These are phyloP conservation scores for Candida frijolesensis DNA, from an alignment of 1,139 yeast genomes.

Conservation along the genomic window DNA sequence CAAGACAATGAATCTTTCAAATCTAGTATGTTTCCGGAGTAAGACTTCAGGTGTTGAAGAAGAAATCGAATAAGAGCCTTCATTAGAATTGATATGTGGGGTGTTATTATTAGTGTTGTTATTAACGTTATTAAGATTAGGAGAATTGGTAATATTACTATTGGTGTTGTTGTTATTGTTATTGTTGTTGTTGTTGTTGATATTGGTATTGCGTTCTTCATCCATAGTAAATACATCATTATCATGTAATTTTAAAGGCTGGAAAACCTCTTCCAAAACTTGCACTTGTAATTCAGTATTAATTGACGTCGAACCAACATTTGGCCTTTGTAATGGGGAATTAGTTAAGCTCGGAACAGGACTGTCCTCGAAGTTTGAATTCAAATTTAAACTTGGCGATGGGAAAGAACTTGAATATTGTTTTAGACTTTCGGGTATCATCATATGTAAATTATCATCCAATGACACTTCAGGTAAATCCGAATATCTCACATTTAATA, in stretches of 20 bases:
- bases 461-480: slow-evolving; percentile 78
- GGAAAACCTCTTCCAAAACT: slow-evolving; percentile 42
- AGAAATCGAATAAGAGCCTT: neutral
- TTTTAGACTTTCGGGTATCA: slow-evolving; percentile 74
- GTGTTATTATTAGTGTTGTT: neutral
- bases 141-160: neutral
- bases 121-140: slow-evolving; percentile 3
- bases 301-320: slow-evolving; percentile 36
- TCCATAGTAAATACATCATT: slow-evolving; percentile 41
- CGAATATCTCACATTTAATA: slow-evolving; percentile 82
- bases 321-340: slow-evolving; percentile 16
- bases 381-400: slow-evolving; percentile 28
- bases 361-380: slow-evolving; percentile 8
- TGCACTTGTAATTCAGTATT: slow-evolving; percentile 44
- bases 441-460: slow-evolving; percentile 87
- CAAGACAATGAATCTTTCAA: slow-evolving; percentile 81
- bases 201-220: slow-evolving; percentile 20
- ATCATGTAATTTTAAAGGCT: slow-evolving; percentile 22
- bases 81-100: neutral
- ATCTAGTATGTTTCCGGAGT: slow-evolving; percentile 50
- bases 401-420: slow-evolving; percentile 63
- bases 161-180: neutral
- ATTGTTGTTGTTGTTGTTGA: slow-evolving; percentile 4
- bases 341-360: slow-evolving; percentile 15
- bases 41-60: slow-evolving; percentile 8